phyloP scores from a whole-genome alignment of 441 rosid species.

The Pelargonium cotyledonis region DNA sequence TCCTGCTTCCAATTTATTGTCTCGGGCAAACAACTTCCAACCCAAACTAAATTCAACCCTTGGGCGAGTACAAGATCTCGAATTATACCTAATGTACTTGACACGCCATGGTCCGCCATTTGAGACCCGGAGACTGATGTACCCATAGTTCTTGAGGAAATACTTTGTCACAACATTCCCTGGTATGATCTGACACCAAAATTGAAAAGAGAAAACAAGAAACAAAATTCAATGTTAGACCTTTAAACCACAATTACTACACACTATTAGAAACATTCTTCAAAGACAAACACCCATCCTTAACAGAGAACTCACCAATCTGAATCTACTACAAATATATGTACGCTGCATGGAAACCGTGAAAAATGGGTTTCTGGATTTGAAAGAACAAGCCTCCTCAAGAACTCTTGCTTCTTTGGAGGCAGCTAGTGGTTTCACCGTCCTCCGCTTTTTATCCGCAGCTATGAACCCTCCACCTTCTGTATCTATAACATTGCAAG shows the following conservation, averaged over 20 bases:
- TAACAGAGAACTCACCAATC: not conserved
- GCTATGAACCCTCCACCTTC: not conserved
- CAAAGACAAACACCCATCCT: too few species aligned
- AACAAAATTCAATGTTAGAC: too few species aligned
- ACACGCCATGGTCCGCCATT: not conserved
- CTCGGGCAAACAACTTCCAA: conserved; percentile 7
- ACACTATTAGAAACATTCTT: too few species aligned
- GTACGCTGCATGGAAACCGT: not conserved
- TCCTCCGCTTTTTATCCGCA: not conserved
- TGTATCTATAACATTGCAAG: not conserved
- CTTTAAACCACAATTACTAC: not conserved
- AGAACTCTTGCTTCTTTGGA: not conserved
- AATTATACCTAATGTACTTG: not conserved
- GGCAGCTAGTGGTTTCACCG: not conserved
- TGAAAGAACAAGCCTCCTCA: conserved; percentile 1
- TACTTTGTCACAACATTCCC: not conserved
- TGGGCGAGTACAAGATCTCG: not conserved
- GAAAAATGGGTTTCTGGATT: not conserved
- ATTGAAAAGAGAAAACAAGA: not conserved
- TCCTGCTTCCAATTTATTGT: not conserved
- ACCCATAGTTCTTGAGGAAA: not conserved
- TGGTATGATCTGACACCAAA: conserved; percentile 1
- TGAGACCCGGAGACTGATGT: not conserved
- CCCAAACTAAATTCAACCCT: not conserved
- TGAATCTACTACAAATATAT: not conserved